phyloP scores from a whole-genome alignment of 2,329 filamentous ascomycete species.

The Cercospora brassicicola region DNA sequence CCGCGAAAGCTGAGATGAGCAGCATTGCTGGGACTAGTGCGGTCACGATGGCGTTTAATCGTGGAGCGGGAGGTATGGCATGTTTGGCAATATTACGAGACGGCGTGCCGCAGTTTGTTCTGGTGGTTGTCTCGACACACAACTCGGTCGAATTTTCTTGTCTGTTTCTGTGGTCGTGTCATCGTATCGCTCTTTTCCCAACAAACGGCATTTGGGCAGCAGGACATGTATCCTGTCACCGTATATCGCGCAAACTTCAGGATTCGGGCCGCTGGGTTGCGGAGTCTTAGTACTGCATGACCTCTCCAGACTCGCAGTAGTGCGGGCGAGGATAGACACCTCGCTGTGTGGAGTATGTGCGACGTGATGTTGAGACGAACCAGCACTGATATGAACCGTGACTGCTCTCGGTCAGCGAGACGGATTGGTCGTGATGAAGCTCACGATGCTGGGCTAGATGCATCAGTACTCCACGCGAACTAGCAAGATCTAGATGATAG shows the following conservation, averaged over 20 bases:
- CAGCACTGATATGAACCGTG: neutral
- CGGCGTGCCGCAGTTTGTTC: neutral
- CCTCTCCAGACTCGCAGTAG: conserved; percentile 12
- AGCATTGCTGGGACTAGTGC: neutral
- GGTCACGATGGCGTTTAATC: conserved; percentile 15
- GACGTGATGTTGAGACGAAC: neutral
- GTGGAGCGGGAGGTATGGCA: neutral
- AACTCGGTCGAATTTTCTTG: neutral
- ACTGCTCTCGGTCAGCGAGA: neutral
- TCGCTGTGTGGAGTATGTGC: neutral
- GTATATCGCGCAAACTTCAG: neutral
- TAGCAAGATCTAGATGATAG: neutral
- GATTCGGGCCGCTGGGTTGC: neutral
- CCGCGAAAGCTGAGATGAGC: neutral
- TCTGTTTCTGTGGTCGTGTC: neutral
- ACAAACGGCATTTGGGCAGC: conserved; percentile 9
- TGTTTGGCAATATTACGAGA: neutral
- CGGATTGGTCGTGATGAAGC: neutral
- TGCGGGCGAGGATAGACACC: neutral
- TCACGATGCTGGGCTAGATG: conserved; percentile 9
- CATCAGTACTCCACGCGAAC: neutral
- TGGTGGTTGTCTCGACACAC: neutral
- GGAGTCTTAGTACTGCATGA: neutral
- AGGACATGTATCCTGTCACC: neutral
- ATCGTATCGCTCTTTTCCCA: neutral